These are phyloP conservation scores for Lachnellula occidentalis DNA, from an alignment of 2,329 filamentous ascomycete genomes.

Conservation along the genomic window DNA sequence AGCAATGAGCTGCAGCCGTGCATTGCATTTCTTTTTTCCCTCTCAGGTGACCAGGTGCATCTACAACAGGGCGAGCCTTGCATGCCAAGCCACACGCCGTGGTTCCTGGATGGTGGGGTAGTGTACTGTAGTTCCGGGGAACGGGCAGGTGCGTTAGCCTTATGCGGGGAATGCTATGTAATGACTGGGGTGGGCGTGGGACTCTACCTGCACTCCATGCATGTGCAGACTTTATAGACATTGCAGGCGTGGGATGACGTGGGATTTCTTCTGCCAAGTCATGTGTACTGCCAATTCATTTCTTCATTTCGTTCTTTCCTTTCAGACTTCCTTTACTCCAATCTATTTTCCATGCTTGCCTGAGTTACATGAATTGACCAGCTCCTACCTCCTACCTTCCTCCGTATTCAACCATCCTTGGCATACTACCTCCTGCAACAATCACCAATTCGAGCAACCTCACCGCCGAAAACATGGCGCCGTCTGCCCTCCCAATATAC, in stretches of 20 bases:
- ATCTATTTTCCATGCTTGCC: background rate
- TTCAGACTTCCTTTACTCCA: background rate
- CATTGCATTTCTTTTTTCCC: background rate
- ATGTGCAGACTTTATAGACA: background rate
- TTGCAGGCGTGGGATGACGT: background rate
- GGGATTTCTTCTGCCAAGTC: too few relatives aligned
- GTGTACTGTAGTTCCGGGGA: constrained; percentile 9
- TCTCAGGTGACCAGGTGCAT: background rate
- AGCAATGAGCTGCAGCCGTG: background rate
- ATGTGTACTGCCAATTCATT: too few relatives aligned
- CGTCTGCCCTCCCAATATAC: constrained; percentile 16
- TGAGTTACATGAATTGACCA: background rate
- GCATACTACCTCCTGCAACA: background rate
- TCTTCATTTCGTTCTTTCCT: background rate
- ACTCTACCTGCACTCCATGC: background rate
- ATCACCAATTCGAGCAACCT: background rate
- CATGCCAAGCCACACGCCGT: background rate
- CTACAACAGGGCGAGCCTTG: background rate
- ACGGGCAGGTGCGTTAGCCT: constrained; percentile 2
- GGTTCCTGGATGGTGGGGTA: constrained; percentile 19
- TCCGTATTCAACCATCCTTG: background rate
- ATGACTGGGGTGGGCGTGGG: too few relatives aligned
- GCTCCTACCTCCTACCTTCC: background rate
- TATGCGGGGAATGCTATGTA: constrained; percentile 9
- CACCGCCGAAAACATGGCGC: constrained; percentile 17